A percentile compares a stretch with the other conserved stretches of the same genome.
phyloP scores from a whole-genome alignment of 2,329 filamentous ascomycete species.

The Aspergillus aculeatus region DNA sequence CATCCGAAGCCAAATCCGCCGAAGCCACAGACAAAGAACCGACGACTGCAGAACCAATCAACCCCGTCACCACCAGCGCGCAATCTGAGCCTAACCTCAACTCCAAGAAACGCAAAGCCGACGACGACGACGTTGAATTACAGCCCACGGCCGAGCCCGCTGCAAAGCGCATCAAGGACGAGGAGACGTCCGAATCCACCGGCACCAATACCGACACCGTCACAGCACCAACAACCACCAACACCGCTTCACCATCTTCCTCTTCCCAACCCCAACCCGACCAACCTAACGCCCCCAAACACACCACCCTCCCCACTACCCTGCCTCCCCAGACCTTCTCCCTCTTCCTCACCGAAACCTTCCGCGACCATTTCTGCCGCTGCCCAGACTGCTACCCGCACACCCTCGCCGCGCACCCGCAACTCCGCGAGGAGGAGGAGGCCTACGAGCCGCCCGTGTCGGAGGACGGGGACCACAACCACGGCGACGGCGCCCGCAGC shows the following conservation, averaged over 20 bases:
- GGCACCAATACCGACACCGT: background rate
- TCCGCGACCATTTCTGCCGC: conserved; percentile 78
- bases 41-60: background rate
- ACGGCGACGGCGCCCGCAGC: conserved; percentile 46
- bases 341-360: conserved; percentile 75
- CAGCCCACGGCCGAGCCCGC: conserved; percentile 5
- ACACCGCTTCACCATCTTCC: background rate
- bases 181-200: background rate
- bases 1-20: background rate
- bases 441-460: conserved; percentile 90
- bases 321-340: conserved; percentile 63
- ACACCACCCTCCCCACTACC: conserved; percentile 56
- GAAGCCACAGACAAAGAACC: background rate
- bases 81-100: conserved; percentile 20
- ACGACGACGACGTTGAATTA: conserved; percentile 31
- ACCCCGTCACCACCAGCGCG: conserved; percentile 7
- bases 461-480: conserved; percentile 54
- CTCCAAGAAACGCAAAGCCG: conserved; percentile 66
- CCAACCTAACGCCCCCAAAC: conserved; percentile 50
- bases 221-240: background rate
- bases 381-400: conserved; percentile 77
- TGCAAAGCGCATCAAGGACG: background rate
- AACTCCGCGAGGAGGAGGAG: conserved; percentile 92
- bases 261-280: background rate
- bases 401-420: conserved; percentile 64